Base-by-base conservation (phyloP, 331 rosid species). In the Malus hybrid region DNA sequence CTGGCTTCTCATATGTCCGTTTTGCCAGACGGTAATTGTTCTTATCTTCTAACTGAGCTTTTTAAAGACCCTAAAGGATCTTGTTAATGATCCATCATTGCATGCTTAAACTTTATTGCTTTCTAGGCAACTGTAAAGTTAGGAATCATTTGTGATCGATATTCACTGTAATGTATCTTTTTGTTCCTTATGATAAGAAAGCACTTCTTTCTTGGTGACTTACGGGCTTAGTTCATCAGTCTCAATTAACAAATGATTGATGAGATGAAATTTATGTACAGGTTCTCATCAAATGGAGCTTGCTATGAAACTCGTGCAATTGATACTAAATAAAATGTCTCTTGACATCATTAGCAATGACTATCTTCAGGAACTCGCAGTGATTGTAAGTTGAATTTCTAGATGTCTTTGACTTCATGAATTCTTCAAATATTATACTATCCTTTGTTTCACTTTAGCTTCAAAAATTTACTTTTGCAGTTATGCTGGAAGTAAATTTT, bases 221-320 rank as follows among this genome's bases (percentile, higher is more conserved):
- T 8, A n/a, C 34, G 56, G 34, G 61, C 8, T 28, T 18, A 20
- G 75, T 57, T 66, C 58, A 20, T 12, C 39, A 29, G 28, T 42
- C 79, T 58, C 66, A 73, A 63, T 75, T 70, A 69, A 80, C 60
- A 71, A 68, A 71, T 64, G 61, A 53, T 32, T 80, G 53, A 83
- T 36, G 39, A 39, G 58, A 55, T 71, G 39, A 42, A 69, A 82
- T 60, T 74, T 56, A 74, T 77, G 55, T 81, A 82, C 88, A 94
- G 99, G 96, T 85, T 85, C 96, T 14, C 84, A 80, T 81, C 57
- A 71, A 68, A 86, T 88, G 91, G 88, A 90, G 79, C 77, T 92
- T 66, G 82, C 88, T 33, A 74, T 86, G 67, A 91, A 89, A 82
- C 86, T 90, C 24, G 69, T 90, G 85, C 88, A 86, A 74, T 77